Conservation (phyloP, 176 grass and related monocot species). For the Triticum aestivum region DNA sequence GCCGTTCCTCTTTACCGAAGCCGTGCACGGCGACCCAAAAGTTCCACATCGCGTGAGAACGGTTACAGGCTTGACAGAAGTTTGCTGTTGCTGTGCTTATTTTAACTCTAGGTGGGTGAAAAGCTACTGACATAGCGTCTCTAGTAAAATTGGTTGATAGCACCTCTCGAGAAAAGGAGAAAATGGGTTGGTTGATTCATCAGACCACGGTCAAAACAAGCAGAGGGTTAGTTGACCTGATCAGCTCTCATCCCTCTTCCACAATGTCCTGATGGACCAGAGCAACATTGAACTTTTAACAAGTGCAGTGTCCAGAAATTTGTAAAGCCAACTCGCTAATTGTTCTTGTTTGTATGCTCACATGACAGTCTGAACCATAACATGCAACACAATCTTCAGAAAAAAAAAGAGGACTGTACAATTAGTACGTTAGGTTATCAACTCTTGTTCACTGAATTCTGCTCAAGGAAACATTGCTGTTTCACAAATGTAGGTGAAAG, state of each 20-base stretch:
- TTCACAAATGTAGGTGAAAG: slow-evolving; percentile 60
- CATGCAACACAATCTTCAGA: not conserved
- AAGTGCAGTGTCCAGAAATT: not conserved
- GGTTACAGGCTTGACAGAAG: slow-evolving; percentile 23
- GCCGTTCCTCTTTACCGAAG: slow-evolving; percentile 19
- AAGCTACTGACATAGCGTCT: slow-evolving; percentile 10
- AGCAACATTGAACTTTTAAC: not conserved
- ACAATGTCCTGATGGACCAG: not conserved
- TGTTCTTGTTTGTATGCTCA: not conserved
- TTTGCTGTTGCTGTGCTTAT: slow-evolving; percentile 10
- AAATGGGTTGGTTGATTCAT: not conserved
- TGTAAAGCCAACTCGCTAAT: not conserved
- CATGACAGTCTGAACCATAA: not conserved
- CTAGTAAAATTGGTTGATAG: not conserved
- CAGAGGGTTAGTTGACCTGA: not conserved
- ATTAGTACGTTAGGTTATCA: not conserved
- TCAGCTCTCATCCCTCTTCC: not conserved
- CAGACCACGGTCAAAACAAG: not conserved
- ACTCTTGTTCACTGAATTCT: not conserved
- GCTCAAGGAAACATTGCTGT: not conserved
- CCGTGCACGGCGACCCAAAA: slow-evolving; percentile 37
- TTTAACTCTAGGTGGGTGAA: slow-evolving; percentile 3
- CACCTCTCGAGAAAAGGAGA: not conserved
- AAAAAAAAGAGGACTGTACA: not conserved
- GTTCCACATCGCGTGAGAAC: slow-evolving; percentile 25